A percentile compares a stretch with the other conserved stretches of the same genome.
phyloP scores from a whole-genome alignment of 2,329 filamentous ascomycete species.

The Hirsutella minnesotensis region DNA sequence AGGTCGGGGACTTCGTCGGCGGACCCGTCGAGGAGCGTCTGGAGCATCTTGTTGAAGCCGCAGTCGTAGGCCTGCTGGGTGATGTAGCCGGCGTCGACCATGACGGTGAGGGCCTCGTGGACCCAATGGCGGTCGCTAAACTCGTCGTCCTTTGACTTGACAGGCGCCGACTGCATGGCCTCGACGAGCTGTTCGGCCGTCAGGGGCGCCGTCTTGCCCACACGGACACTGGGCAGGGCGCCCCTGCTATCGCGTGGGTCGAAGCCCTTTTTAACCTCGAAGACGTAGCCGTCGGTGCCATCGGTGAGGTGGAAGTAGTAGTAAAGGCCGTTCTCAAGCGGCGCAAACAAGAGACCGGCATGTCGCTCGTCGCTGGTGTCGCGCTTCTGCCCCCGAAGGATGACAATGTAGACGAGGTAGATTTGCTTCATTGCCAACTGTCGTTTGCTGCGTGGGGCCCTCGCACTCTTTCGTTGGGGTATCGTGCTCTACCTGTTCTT shows the following conservation, averaged over 20 bases:
- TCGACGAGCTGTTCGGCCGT: constrained; percentile 2
- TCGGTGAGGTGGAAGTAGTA: constrained; percentile 6
- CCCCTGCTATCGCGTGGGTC: constrained; percentile 6
- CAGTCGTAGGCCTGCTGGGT: constrained; percentile 4
- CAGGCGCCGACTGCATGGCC: constrained; percentile 4
- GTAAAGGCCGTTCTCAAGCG: constrained; percentile 4
- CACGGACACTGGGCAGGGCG: constrained; percentile 6
- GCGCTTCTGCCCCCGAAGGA: constrained; percentile 6
- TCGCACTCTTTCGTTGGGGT: too few species aligned
- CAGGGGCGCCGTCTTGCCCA: constrained; percentile 5
- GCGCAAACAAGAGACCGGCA: constrained; percentile 5
- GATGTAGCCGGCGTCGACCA: constrained; percentile 4
- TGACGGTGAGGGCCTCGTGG: constrained; percentile 3
- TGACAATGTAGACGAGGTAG: constrained; percentile 7
- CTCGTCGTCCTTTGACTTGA: constrained; percentile 6
- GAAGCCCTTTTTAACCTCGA: constrained; percentile 6
- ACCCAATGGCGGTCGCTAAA: constrained; percentile 8
- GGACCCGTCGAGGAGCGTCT: constrained; percentile 8
- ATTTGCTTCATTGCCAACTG: constrained; percentile 1
- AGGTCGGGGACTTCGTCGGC: constrained; percentile 6
- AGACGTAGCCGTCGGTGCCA: constrained; percentile 1
- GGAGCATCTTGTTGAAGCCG: constrained; percentile 7
- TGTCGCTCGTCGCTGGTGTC: constrained; percentile 7
- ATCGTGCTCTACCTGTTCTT: too few species aligned
- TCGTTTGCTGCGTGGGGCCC: background rate